Percentiles rank a stretch among this genome's conserved stretches.
Evolutionary conservation across 2,329 filamentous ascomycete species (phyloP).

Genomic region (Penicillium sp.): DNA sequence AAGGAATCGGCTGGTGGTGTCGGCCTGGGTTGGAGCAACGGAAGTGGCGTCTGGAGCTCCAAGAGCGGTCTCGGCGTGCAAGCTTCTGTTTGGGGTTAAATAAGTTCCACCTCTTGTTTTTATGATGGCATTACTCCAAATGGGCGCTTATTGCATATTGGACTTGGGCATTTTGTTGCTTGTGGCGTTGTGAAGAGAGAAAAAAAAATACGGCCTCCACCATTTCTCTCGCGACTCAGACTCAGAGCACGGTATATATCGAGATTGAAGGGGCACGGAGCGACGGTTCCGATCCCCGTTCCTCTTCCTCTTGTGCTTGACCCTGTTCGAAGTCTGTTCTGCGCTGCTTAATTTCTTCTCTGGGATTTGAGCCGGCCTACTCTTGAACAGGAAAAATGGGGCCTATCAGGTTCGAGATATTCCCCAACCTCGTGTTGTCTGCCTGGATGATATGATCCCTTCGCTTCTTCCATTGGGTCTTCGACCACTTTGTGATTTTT

Average conservation of each 20-base stretch:
- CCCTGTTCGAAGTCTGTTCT: constrained; percentile 6
- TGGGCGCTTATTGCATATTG: constrained; percentile 16
- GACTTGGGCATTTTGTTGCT: constrained; percentile 13
- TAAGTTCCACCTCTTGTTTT: not conserved
- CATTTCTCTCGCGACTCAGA: constrained; percentile 1
- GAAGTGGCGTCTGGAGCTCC: constrained; percentile 80
- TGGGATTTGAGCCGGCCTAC: constrained; percentile 16
- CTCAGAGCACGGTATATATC: constrained; percentile 32
- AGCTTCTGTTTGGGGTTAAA: constrained; percentile 89
- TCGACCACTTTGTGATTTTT: constrained; percentile 1
- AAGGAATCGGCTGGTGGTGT: constrained; percentile 46
- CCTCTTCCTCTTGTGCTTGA: not conserved
- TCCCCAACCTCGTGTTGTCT: not conserved
- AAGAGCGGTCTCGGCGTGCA: constrained; percentile 80
- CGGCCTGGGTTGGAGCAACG: constrained; percentile 71
- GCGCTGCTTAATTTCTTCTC: not conserved
- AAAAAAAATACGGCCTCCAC: constrained; percentile 9
- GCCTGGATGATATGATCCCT: constrained; percentile 1
- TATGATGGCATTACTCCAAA: not conserved
- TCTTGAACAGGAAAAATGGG: not conserved
- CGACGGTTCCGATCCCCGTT: not conserved
- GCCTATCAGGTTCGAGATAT: not conserved
- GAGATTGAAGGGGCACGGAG: constrained; percentile 14
- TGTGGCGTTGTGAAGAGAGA: constrained; percentile 29
- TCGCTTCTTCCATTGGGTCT: not conserved